These are phyloP conservation scores for Secale cereale DNA, from an alignment of 176 grass and related monocot species.

Conservation along the genomic window DNA sequence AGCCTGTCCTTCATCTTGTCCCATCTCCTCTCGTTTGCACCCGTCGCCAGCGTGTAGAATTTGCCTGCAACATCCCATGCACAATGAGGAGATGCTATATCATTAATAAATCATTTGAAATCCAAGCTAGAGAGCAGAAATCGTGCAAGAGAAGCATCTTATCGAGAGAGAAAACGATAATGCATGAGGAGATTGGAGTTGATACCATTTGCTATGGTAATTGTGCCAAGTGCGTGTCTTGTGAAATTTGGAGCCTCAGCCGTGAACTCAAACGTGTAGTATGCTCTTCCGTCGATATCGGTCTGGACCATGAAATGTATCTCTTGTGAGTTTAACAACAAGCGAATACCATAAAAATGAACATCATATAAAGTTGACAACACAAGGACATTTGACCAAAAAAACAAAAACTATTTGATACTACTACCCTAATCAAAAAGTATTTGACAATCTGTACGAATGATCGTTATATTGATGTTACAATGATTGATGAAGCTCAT, in stretches of 20 bases:
- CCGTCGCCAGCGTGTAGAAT: conserved; percentile 86
- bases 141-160: neutral
- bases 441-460: neutral
- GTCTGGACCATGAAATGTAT: conserved; percentile 33
- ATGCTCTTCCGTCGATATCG: conserved; percentile 80
- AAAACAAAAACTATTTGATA: neutral
- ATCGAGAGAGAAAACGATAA: neutral
- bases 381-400: neutral
- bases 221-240: conserved; percentile 82
- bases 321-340: neutral
- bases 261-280: conserved; percentile 94
- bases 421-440: neutral
- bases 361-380: neutral
- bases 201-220: conserved; percentile 83
- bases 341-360: neutral
- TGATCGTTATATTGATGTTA: neutral
- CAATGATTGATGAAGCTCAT: neutral
- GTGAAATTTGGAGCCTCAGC: conserved; percentile 87
- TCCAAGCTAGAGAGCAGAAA: neutral
- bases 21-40: conserved; percentile 97
- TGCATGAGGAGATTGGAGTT: neutral
- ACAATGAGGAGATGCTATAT: neutral
- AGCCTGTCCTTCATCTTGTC: conserved; percentile 93
- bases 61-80: conserved; percentile 51
- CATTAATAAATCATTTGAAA: conserved; percentile 1